Evolutionary conservation across 2,329 filamentous ascomycete genomes (phyloP), one percentile per base, ranked within the genome.

Genomic region (Epichloe gansuensis): DNA sequence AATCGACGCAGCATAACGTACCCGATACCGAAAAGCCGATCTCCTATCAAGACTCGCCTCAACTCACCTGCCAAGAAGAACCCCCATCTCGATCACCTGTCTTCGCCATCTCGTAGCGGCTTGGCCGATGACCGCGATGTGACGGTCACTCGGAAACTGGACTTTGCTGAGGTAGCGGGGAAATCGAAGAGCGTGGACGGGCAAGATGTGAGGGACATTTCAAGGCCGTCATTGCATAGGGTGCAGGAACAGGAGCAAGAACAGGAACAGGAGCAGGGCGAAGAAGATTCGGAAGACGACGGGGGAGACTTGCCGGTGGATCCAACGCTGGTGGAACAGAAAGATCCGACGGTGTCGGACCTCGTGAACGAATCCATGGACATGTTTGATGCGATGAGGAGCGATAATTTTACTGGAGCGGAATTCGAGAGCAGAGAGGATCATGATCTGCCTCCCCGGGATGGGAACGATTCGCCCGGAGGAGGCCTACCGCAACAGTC

Each of bases 31-130:
- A 72, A 70, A 49, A 70, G 70, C 45, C 67, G 71, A 53, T 86
- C 83, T 2, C 84, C 84, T 1, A 72, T 77, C 51, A 86, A 85
- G 65, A 83, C 82, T 3, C 69, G 74, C 36, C 71, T 81, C 27
- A 69, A 72, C 12, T 80, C 77, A 2, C 84, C 84, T 0, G 81
- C 84, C 27, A 75, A 80, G 55, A 75, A 76, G 52, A 81, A 80
- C 58, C 80, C 77, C 4, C 75, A 76, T 47, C 65, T 83, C 50
- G 76, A 73, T 34, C 77, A 73, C 44, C 69, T 70, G 17, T 77
- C 77, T 12, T 79, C 74, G 15, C 74, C 77, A 0, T 62, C 65
- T 9, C 70, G 71, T 23, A 71, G 67, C n/a, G 65, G 68, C 2
- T 58, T 55, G 36, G 55, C 55, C 52, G 66, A 64, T 42, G 63